Percentiles rank a stretch among this genome's conserved stretches.
Evolutionary conservation across 139 green algal species (phyloP).

Genomic region (Volvox africanus): DNA sequence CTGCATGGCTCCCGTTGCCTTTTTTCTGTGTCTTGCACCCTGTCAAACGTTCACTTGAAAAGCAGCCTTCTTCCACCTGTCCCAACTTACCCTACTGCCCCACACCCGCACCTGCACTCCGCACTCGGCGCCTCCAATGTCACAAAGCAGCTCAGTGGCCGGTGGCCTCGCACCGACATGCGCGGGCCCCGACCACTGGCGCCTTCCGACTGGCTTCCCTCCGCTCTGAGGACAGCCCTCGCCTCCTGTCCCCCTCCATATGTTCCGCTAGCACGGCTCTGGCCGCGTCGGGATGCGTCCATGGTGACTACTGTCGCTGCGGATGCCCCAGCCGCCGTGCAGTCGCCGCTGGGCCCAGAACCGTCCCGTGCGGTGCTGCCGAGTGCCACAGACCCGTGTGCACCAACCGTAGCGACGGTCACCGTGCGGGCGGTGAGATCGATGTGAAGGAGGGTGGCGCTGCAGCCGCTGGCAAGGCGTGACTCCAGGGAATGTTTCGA

Average conservation of each 20-base stretch:
- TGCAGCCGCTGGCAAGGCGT: constrained; percentile 18
- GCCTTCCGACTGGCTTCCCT: not conserved
- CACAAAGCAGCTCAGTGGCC: not conserved
- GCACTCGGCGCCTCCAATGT: not conserved
- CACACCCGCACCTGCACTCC: not conserved
- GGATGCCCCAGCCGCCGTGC: no score
- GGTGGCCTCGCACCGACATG: not conserved
- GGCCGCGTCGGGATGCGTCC: not conserved
- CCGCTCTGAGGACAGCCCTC: not conserved
- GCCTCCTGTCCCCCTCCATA: not conserved
- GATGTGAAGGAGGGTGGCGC: constrained; percentile 22
- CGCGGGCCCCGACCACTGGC: not conserved
- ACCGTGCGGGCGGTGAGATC: not conserved
- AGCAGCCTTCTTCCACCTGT: not conserved
- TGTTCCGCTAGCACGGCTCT: not conserved
- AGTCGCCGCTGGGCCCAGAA: not conserved
- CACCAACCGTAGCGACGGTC: constrained; percentile 7
- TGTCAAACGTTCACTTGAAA: not conserved
- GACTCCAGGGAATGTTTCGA: not conserved
- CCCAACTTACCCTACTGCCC: not conserved
- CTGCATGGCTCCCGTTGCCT: no score
- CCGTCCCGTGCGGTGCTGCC: not conserved
- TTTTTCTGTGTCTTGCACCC: no score
- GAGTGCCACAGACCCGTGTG: not conserved
- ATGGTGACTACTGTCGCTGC: no score